Evolutionary conservation across 495 filamentous ascomycete species (phyloP).

Genomic region (Talaromyces thailandensis): DNA sequence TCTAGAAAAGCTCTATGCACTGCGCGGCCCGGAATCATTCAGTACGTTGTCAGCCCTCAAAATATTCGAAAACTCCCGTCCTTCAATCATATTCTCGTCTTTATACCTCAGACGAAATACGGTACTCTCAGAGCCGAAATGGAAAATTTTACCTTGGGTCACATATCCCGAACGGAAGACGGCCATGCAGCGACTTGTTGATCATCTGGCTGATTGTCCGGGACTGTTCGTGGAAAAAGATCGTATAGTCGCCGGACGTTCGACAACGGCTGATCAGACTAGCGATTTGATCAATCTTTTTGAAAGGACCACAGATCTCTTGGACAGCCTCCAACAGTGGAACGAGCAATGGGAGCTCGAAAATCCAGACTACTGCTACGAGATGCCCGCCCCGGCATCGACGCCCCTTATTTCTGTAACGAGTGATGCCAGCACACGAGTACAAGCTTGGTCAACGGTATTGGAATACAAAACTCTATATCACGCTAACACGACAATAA

Average conservation of each 20-base stretch:
- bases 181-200: constrained; percentile 1
- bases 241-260: background rate
- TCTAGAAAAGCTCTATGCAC: background rate
- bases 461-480: background rate
- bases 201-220: constrained; percentile 2
- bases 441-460: background rate
- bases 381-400: background rate
- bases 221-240: background rate
- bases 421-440: background rate
- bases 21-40: constrained; percentile 1
- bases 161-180: background rate
- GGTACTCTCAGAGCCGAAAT: background rate
- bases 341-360: constrained; percentile 1
- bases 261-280: background rate
- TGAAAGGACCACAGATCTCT: background rate
- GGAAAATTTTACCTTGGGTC: constrained; percentile 1
- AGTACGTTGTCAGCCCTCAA: background rate
- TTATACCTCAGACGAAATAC: background rate
- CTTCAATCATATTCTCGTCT: constrained; percentile 3
- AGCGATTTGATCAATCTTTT: background rate
- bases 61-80: background rate
- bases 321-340: background rate
- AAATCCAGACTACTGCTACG: background rate
- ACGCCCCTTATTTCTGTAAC: background rate
- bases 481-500: background rate